Base-by-base conservation (phyloP, 2,329 filamentous ascomycete species). In the Penicillium polonicum region DNA sequence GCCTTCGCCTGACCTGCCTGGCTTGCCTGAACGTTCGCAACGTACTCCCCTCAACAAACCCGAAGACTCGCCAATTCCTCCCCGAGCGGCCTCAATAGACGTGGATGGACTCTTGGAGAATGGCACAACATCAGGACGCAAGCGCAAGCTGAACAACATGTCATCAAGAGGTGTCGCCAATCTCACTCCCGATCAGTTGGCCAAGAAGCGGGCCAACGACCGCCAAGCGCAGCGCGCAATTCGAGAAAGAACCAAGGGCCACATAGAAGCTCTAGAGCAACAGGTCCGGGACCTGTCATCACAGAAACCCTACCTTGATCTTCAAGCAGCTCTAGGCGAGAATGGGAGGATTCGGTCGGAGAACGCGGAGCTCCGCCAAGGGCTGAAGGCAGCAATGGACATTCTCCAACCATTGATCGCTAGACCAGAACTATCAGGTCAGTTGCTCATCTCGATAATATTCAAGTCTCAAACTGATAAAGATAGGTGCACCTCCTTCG, bases 181-280 rank as follows among this genome's bases (percentile, higher is more conserved):
- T 69, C 82, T 96, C 71, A 95, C 91, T 12, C 89, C 91, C 6
- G 89, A 92, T 60, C 92, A 96, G 76, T 84, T 96, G 58, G 90
- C 89, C 31, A 89, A 92, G 74, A 97, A 96, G 80, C 84, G 92
- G 63, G 90, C 91, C 69, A 96, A 96, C 83, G 91, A 95, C 72
- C 87, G 91, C 57, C 90, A 95, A 74, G 91, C 91, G 31, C 91
- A 96, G 73, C 84, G 91, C 48, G 90, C 90, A 39, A 94, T 95
- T 59, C 83, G 91, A 42, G 89, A 93, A 77, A 85, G 91, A 55
- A 94, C 90, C 29, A 91, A 88, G 76, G 84, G 86, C 57, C 88
- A 90, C 73, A 94, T 94, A 65, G 89, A 93, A 70, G 78, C 76
- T 7, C 79, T 94, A 58, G 89, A 94, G 73, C 81, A 81, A 59